Base-by-base conservation (phyloP, 2,329 filamentous ascomycete species). In the Diaporthe citrichinensis region DNA sequence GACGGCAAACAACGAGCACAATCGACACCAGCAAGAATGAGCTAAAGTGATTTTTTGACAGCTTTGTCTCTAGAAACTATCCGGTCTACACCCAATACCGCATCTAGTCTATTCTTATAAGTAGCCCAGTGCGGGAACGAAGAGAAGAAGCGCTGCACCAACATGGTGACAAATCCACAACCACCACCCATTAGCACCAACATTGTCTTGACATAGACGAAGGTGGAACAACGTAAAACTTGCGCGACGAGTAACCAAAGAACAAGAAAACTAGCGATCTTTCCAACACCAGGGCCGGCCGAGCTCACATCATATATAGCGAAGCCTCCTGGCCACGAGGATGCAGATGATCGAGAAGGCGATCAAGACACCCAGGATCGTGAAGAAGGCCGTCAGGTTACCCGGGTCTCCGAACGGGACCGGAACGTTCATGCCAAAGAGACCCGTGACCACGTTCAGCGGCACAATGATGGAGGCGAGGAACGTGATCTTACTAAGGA, bases 381-480 rank as follows among this genome's bases (percentile, higher is more conserved):
- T 83, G 73, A 87, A 88, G 78, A 92, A 92, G 3, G 87, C 83
- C 5, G 86, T 84, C 41, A 96, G 88, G 51, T 87, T 87, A 0
- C 88, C 88, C 0, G 82, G 87, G 78, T 83, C 83, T 31, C 86
- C 81, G 73, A 92, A 95, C 0, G 94, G 94, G 23, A 97, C 93
- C 5, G 83, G 82, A 1, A 97, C 94, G 84, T 97, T 97, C 95
- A 97, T 97, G 73, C 95, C 95, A 81, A 96, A 96, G 58, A 96
- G 86, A 85, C 94, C 94, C 53, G 95, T 97, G 77, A 98, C 92
- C 78, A 99, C 87, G 83, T 98, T 99, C 79, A 99, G 91, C 4
- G 97, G 97, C 75, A 99, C 96, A n/a, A 99, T 90, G 79, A 99
- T 94, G 4, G 96, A 98, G 0, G 95, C 97, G 78, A 98, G 88